Evolutionary conservation across 148 eudicot species (phyloP), one percentile per base, ranked within the genome.

Genomic region (Camellia granthamiana): DNA sequence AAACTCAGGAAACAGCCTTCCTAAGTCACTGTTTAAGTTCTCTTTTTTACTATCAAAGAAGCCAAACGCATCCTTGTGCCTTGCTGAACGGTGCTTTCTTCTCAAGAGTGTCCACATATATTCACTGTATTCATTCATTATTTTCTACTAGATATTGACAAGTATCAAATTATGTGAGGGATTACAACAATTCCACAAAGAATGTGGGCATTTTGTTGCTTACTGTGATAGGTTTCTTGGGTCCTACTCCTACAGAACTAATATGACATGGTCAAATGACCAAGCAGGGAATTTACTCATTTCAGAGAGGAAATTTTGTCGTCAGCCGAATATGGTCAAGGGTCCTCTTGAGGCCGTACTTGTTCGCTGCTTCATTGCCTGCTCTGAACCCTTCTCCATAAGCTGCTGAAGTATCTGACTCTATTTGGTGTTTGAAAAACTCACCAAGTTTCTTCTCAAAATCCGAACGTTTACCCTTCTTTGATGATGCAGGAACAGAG

Each of bases 301-400:
- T 38, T 75, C 63, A 42, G 52, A 42, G 87, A 42, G 98, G 99
- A 81, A 91, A 96, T 72, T 83, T 83, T 67, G 90, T 98, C 0
- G 99, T 96, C 69, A 90, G 84, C 81, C 81, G 85, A 77, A 96
- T 92, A 85, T 96, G 98, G 74, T 93, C 93, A 64, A 96, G 98
- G 59, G 99, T 96, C 79, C 94, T 93, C 81, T 78, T 92, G 9
- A 96, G 90, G 52, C 98, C 99, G 81, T 92, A 93, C 86, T 91
- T 93, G 82, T 78, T 88, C 83, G 91, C 95, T 15, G 99, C 93
- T 80, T 88, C 80, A 63, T 92, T 87, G 42, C 99, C 99, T 80
- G 81, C 90, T 84, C 98, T 92, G 88, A 96, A 96, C 42, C 99
- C 99, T 58, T 89, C 98, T 56, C 99, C 99, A 80, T 96, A 96